phyloP scores from a whole-genome alignment of 2,329 filamentous ascomycete genomes.

The Catunica adiposa region DNA sequence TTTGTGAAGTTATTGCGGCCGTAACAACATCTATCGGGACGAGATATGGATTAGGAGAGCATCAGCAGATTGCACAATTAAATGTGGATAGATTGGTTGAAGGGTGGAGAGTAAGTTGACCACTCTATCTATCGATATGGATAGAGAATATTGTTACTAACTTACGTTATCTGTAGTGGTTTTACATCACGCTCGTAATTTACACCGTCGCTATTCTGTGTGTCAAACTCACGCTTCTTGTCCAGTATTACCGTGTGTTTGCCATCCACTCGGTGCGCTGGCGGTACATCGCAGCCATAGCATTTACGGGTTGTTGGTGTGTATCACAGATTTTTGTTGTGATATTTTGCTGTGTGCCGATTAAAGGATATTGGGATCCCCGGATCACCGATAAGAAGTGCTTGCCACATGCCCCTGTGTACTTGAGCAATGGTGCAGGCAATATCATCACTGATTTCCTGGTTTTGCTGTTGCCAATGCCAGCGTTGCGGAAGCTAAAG shows the following conservation, averaged over 20 bases:
- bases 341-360: slow-evolving; percentile 8
- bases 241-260: slow-evolving; percentile 22
- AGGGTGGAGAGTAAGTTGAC: slow-evolving; percentile 16
- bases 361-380: slow-evolving; percentile 17
- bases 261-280: slow-evolving; percentile 15
- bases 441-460: slow-evolving; percentile 24
- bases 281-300: slow-evolving; percentile 19
- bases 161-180: slow-evolving; percentile 4
- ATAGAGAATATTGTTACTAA: slow-evolving; percentile 3
- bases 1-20: slow-evolving; percentile 5
- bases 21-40: slow-evolving; percentile 14
- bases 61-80: slow-evolving; percentile 18
- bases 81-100: slow-evolving; percentile 5
- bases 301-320: slow-evolving; percentile 19
- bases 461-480: slow-evolving; percentile 24
- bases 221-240: slow-evolving; percentile 21
- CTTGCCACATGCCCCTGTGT: slow-evolving; percentile 20
- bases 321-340: slow-evolving; percentile 16
- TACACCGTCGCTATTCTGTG: slow-evolving; percentile 22
- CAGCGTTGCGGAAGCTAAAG: slow-evolving; percentile 23
- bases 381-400: slow-evolving; percentile 18
- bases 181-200: slow-evolving; percentile 18
- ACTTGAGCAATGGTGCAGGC: slow-evolving; percentile 22
- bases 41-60: slow-evolving; percentile 18
- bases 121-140: background rate